These are phyloP conservation scores for Entomortierella beljakovae DNA, from an alignment of 192 early-diverging fungal genomes.

Conservation along the genomic window DNA sequence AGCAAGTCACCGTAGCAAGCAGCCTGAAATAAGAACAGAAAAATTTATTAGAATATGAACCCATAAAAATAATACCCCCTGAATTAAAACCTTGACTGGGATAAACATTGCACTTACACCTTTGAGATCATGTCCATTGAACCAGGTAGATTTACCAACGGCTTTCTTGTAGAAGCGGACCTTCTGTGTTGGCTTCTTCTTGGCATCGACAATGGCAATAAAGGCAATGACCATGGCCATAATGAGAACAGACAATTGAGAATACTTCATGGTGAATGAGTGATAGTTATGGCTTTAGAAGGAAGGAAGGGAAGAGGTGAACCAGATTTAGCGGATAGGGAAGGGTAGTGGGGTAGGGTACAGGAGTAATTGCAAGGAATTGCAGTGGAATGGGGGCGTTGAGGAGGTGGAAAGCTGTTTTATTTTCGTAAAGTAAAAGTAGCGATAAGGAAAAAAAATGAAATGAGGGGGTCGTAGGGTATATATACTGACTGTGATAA, in stretches of 20 bases:
- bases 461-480: neutral
- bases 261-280: conserved; percentile 40
- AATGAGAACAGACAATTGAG: conserved; percentile 35
- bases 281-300: conserved; percentile 1
- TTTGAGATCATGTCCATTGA: conserved; percentile 42
- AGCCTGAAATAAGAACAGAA: too few species aligned
- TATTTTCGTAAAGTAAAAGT: conserved; percentile 28
- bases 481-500: neutral
- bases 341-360: neutral
- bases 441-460: conserved; percentile 34
- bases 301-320: neutral
- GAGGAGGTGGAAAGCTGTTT: conserved; percentile 40
- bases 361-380: conserved; percentile 21
- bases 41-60: too few species aligned
- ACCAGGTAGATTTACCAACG: conserved; percentile 36
- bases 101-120: conserved; percentile 23
- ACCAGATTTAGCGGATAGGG: neutral
- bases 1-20: conserved; percentile 44
- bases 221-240: conserved; percentile 32
- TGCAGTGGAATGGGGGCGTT: conserved; percentile 30
- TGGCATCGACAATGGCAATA: conserved; percentile 30
- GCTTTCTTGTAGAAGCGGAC: conserved; percentile 22
- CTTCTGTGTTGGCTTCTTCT: conserved; percentile 7
- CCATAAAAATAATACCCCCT: too few species aligned
- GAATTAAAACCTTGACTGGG: neutral